Conservation (phyloP, 2,329 filamentous ascomycete genomes). For the Coniochaeta sp. region DNA sequence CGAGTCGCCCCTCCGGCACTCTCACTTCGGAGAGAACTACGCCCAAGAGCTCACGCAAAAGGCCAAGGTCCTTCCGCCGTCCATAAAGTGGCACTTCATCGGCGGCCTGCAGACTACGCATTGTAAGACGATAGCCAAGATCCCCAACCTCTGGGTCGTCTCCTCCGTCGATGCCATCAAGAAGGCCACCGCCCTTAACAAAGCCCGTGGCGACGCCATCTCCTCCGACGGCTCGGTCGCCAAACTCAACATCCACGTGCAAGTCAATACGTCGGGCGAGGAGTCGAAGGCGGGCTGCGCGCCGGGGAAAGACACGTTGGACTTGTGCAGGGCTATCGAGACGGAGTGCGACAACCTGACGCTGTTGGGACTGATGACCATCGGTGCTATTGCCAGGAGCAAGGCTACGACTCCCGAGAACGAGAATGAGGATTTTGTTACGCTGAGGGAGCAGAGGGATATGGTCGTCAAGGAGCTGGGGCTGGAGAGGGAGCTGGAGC, state of each 20-base stretch:
- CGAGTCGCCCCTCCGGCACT: slow-evolving; percentile 48
- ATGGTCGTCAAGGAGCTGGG: slow-evolving; percentile 57
- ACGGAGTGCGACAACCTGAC: slow-evolving; percentile 65
- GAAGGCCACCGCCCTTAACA: slow-evolving; percentile 78
- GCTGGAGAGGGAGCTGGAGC: slow-evolving; percentile 56
- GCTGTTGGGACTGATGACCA: slow-evolving; percentile 89
- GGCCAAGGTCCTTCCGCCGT: slow-evolving; percentile 65
- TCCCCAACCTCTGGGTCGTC: slow-evolving; percentile 86
- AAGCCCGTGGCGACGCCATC: slow-evolving; percentile 52
- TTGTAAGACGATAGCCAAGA: slow-evolving; percentile 77
- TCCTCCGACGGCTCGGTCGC: slow-evolving; percentile 22
- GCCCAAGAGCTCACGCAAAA: slow-evolving; percentile 85
- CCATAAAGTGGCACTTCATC: slow-evolving; percentile 93
- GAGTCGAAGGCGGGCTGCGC: slow-evolving; percentile 74
- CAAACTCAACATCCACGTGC: slow-evolving; percentile 71
- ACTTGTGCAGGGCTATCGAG: slow-evolving; percentile 63
- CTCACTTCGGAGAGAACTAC: slow-evolving; percentile 97
- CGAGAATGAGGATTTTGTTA: slow-evolving; percentile 87
- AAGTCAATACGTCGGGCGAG: slow-evolving; percentile 93
- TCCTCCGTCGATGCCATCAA: slow-evolving; percentile 84
- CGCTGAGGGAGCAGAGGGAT: slow-evolving; percentile 63
- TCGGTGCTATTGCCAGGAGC: slow-evolving; percentile 86
- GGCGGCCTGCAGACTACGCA: slow-evolving; percentile 87
- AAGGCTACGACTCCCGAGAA: slow-evolving; percentile 63
- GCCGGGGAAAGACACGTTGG: slow-evolving; percentile 54